These are phyloP conservation scores for Papiliotrema fonsecae DNA, from an alignment of 1,284 basidiomycete genomes.

Conservation along the genomic window DNA sequence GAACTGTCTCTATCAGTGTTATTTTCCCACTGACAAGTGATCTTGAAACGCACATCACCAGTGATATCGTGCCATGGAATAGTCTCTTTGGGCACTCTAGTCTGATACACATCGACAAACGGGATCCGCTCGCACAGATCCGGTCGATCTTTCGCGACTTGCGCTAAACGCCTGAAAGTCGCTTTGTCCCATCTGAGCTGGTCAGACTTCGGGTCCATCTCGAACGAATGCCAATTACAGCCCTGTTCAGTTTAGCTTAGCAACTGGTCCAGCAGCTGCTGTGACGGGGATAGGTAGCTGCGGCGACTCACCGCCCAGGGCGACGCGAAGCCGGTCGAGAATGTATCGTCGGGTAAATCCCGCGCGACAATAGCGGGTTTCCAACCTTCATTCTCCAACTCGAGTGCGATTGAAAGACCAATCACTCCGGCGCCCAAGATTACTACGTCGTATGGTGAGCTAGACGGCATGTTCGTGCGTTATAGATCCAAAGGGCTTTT, in stretches of 20 bases:
- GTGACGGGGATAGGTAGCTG: background rate
- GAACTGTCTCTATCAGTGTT: constrained; percentile 7
- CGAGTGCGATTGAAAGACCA: constrained; percentile 50
- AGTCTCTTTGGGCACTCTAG: background rate
- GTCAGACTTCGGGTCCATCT: constrained; percentile 27
- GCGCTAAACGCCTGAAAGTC: constrained; percentile 50
- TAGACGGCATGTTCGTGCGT: background rate
- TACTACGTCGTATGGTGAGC: constrained; percentile 26
- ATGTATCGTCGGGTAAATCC: constrained; percentile 60
- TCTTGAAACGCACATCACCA: background rate
- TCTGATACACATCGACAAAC: background rate
- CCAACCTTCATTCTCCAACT: constrained; percentile 50
- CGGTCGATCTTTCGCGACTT: constrained; percentile 52
- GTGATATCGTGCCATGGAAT: background rate
- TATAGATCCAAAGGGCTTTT: too few species aligned
- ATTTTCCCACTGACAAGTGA: background rate
- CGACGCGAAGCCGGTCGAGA: constrained; percentile 59
- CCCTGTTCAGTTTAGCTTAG: constrained; percentile 48
- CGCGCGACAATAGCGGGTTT: constrained; percentile 60
- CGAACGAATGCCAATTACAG: constrained; percentile 63
- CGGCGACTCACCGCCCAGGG: constrained; percentile 58
- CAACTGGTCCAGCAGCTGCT: background rate
- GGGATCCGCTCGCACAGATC: constrained; percentile 47
- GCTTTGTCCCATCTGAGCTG: constrained; percentile 49
- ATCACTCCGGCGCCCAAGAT: constrained; percentile 48